phyloP scores from a whole-genome alignment of 306 rosid genomes.

The Crotalaria pallida region DNA sequence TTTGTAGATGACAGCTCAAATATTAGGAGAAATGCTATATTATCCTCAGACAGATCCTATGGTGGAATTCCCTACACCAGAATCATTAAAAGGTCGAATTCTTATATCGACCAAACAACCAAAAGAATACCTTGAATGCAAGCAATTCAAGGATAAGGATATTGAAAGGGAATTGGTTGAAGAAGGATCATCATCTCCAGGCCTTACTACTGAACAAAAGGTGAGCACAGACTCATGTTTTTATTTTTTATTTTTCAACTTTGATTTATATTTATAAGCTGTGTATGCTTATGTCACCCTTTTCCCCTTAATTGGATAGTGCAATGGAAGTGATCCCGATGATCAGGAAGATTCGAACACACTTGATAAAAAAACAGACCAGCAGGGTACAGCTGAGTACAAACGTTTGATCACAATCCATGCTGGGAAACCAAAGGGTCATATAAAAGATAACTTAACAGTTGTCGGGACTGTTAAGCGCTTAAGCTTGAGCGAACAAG shows the following conservation, averaged over 20 bases:
- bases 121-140: slow-evolving; percentile 46
- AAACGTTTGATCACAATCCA: slow-evolving; percentile 77
- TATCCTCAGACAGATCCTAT: slow-evolving; percentile 49
- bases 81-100: slow-evolving; percentile 57
- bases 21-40: slow-evolving; percentile 70
- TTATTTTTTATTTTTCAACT: too few species aligned
- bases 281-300: not conserved
- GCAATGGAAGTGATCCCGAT: slow-evolving; percentile 51
- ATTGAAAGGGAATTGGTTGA: slow-evolving; percentile 46
- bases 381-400: slow-evolving; percentile 47
- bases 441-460: slow-evolving; percentile 45
- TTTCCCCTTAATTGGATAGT: slow-evolving; percentile 17
- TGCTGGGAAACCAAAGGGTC: slow-evolving; percentile 83
- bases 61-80: slow-evolving; percentile 81
- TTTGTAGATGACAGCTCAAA: slow-evolving; percentile 55
- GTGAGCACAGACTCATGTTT: slow-evolving; percentile 30
- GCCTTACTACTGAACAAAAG: slow-evolving; percentile 28
- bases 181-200: slow-evolving; percentile 32
- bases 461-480: slow-evolving; percentile 57
- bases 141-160: slow-evolving; percentile 36
- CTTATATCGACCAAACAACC: slow-evolving; percentile 90
- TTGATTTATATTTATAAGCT: not conserved
- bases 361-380: slow-evolving; percentile 40
- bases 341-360: slow-evolving; percentile 32
- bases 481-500: slow-evolving; percentile 79